Evolutionary conservation across 768 basidiomycete genomes (phyloP).

Genomic region (Stropharia rugosoannulata): DNA sequence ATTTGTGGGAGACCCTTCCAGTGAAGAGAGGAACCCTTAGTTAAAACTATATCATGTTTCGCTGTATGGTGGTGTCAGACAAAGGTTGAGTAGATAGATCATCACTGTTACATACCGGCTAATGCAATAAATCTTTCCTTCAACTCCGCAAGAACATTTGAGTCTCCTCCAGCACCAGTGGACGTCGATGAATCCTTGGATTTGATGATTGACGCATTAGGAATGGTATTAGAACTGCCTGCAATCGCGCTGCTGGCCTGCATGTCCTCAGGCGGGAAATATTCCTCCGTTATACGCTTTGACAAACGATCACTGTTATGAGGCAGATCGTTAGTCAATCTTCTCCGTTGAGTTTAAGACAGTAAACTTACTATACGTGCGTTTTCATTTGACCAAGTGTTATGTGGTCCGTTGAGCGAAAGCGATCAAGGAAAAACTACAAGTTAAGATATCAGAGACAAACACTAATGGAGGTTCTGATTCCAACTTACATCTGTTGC

Average conservation of each 20-base stretch:
- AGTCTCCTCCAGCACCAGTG: not conserved
- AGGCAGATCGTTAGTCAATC: not conserved
- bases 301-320: not conserved
- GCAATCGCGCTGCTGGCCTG: not conserved
- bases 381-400: not conserved
- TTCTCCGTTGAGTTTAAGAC: not conserved
- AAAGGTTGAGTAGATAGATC: not conserved
- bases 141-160: not conserved
- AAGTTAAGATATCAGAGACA: not conserved
- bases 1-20: not conserved
- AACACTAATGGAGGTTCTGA: not conserved
- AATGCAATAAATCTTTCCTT: constrained; percentile 1
- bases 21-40: not conserved
- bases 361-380: not conserved
- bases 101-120: not conserved
- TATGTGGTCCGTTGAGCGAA: not conserved
- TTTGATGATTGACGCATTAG: too few species aligned
- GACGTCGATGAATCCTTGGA: not conserved
- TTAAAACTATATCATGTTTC: not conserved
- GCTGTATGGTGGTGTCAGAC: not conserved
- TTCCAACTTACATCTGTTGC: not conserved
- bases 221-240: too few species aligned
- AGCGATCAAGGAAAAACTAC: constrained; percentile 3
- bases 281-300: not conserved
- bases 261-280: not conserved